phyloP scores from a whole-genome alignment of 2,329 filamentous ascomycete species.

The Apiospora arundinis region DNA sequence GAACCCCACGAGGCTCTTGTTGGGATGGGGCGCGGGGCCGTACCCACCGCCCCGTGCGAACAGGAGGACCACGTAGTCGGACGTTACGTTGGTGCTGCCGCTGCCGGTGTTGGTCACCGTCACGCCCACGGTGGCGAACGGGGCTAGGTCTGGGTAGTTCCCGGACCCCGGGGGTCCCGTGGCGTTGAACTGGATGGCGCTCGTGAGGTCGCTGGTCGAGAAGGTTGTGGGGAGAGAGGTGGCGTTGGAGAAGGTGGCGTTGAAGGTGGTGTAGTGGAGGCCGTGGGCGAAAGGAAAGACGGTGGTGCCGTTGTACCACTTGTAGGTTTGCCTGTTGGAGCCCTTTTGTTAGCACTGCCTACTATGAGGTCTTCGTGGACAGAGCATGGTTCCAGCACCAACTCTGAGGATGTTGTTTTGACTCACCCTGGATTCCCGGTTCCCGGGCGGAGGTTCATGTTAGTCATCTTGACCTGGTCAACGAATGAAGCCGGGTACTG shows the following conservation, averaged over 20 bases:
- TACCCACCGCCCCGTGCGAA: conserved; percentile 47
- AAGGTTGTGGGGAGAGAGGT: conserved; percentile 26
- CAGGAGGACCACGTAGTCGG: conserved; percentile 53
- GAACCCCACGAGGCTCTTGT: conserved; percentile 53
- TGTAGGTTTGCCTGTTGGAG: conserved; percentile 49
- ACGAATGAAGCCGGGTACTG: conserved; percentile 55
- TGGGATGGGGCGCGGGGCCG: conserved; percentile 50
- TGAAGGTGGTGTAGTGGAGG: conserved; percentile 56
- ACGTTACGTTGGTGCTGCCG: conserved; percentile 45
- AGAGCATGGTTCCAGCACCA: background rate
- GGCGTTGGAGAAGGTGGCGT: conserved; percentile 31
- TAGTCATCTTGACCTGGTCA: conserved; percentile 52
- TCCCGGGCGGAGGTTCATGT: conserved; percentile 55
- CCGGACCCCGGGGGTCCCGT: conserved; percentile 30
- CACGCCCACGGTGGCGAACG: conserved; percentile 45
- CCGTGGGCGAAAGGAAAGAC: conserved; percentile 54
- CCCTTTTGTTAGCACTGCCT: background rate
- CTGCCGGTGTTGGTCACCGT: conserved; percentile 48
- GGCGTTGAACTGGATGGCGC: conserved; percentile 39
- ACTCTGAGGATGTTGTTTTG: background rate
- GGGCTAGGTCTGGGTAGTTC: conserved; percentile 42
- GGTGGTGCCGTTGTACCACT: conserved; percentile 50
- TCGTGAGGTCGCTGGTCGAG: conserved; percentile 44
- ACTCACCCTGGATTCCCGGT: conserved; percentile 43
- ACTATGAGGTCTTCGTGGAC: background rate